Percentiles rank a stretch among this genome's conserved stretches.
phyloP scores from a whole-genome alignment of 257 asterid genomes.

The Paulownia fortunei region DNA sequence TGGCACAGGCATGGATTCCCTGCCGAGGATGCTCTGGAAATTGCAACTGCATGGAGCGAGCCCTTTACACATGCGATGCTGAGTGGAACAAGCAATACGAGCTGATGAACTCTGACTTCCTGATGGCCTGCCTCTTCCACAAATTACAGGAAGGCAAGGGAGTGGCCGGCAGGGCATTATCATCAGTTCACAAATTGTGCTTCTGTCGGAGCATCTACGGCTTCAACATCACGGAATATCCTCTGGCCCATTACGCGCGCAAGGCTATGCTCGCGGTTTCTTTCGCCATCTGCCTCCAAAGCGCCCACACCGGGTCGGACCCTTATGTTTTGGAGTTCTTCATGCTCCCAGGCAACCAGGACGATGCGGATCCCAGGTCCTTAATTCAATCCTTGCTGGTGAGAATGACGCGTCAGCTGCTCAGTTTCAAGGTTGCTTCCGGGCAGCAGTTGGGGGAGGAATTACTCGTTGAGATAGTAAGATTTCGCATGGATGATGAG shows the following conservation, averaged over 20 bases:
- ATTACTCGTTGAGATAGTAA: not conserved
- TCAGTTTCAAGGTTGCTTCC: not conserved
- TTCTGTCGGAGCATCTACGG: not conserved
- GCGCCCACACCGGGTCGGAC: conserved; percentile 2
- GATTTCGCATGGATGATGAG: not conserved
- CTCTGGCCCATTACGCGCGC: not conserved
- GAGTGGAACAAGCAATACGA: not conserved
- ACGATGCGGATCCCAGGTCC: not conserved
- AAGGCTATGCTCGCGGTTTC: not conserved
- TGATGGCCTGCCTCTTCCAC: not conserved
- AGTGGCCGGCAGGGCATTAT: not conserved
- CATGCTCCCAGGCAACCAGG: not conserved
- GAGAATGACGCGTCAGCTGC: not conserved
- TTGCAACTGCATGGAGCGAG: not conserved
- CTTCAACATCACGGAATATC: not conserved
- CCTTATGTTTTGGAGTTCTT: not conserved
- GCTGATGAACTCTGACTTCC: not conserved
- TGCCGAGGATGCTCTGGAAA: not conserved
- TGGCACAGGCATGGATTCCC: not conserved
- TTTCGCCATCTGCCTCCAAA: not conserved
- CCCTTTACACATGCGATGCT: not conserved
- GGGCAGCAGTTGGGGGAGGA: not conserved
- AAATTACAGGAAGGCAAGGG: not conserved
- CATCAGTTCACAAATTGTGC: not conserved
- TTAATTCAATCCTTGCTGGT: not conserved